These are phyloP conservation scores for Pythium pectinolyticum DNA, from an alignment of 352 stramenopile species.

Conservation along the genomic window DNA sequence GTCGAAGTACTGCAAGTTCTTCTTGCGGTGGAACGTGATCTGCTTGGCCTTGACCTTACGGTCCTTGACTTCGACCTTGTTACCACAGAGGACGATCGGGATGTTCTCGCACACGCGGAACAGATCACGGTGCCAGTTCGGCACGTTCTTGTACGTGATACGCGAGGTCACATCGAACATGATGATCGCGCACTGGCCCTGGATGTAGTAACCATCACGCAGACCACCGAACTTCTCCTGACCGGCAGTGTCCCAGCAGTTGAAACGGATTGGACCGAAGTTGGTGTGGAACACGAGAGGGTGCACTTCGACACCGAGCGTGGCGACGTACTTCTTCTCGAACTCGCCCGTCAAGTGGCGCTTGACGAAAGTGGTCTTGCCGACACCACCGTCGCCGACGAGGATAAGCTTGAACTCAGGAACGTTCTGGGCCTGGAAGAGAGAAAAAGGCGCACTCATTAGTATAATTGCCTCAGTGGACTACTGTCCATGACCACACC, in stretches of 20 bases:
- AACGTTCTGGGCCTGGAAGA: slow-evolving; percentile 61
- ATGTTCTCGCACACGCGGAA: slow-evolving; percentile 99
- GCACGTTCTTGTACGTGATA: slow-evolving; percentile 99
- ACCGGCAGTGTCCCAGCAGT: slow-evolving; percentile 99
- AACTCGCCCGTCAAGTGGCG: slow-evolving; percentile 99
- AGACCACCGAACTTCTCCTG: slow-evolving; percentile 99
- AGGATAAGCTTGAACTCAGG: slow-evolving; percentile 99
- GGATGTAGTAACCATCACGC: slow-evolving; percentile 97
- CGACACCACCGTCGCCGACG: slow-evolving; percentile 98
- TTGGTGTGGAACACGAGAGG: slow-evolving; percentile 99
- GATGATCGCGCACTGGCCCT: slow-evolving; percentile 99
- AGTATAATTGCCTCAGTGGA: no score
- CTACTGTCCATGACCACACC: no score
- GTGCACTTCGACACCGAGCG: slow-evolving; percentile 99
- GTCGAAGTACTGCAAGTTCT: slow-evolving; percentile 99
- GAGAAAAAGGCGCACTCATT: not conserved
- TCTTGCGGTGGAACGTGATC: slow-evolving; percentile 99
- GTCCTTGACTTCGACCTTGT: slow-evolving; percentile 99
- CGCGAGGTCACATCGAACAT: slow-evolving; percentile 99
- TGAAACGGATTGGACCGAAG: slow-evolving; percentile 99
- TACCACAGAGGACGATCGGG: slow-evolving; percentile 98
- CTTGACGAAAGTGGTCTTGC: slow-evolving; percentile 99
- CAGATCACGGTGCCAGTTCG: slow-evolving; percentile 99
- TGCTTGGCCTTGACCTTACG: slow-evolving; percentile 99
- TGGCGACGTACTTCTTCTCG: slow-evolving; percentile 99